Evolutionary conservation across 2,329 filamentous ascomycete genomes (phyloP).

Genomic region (Lecanosticta acicola): DNA sequence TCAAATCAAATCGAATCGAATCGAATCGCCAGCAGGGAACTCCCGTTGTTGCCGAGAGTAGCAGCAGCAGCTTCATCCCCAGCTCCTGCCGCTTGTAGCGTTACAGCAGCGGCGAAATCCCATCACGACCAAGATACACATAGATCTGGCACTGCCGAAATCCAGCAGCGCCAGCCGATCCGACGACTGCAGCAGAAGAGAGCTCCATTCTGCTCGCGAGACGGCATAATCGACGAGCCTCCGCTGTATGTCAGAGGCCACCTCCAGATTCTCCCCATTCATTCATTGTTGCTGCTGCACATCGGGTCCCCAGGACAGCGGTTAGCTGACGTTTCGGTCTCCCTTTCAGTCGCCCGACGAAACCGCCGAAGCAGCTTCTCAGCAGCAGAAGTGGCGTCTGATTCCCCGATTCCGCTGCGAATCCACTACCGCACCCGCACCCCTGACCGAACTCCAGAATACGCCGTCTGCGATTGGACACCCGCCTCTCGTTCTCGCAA

Average conservation of each 20-base stretch:
- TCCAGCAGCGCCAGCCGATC: neutral
- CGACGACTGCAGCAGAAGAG: no score
- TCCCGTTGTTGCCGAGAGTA: no score
- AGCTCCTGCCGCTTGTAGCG: no score
- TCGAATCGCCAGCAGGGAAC: neutral
- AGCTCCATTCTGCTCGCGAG: no score
- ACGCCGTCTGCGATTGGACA: slow-evolving; percentile 1
- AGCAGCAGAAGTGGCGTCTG: neutral
- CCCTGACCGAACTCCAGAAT: slow-evolving; percentile 2
- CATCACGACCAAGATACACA: neutral
- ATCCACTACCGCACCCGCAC: neutral
- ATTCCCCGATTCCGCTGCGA: neutral
- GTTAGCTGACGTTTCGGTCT: neutral
- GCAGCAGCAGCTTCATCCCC: no score
- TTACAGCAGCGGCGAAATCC: neutral
- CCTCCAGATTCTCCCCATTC: no score
- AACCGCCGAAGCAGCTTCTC: neutral
- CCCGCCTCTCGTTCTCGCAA: neutral
- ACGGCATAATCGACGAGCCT: no score
- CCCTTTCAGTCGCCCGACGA: neutral
- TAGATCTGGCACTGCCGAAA: neutral
- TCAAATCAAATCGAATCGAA: neutral
- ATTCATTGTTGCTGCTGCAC: neutral
- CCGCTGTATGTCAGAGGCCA: no score
- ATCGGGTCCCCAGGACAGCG: neutral